phyloP scores from a whole-genome alignment of 257 asterid species.

The Solanum arcanum region DNA sequence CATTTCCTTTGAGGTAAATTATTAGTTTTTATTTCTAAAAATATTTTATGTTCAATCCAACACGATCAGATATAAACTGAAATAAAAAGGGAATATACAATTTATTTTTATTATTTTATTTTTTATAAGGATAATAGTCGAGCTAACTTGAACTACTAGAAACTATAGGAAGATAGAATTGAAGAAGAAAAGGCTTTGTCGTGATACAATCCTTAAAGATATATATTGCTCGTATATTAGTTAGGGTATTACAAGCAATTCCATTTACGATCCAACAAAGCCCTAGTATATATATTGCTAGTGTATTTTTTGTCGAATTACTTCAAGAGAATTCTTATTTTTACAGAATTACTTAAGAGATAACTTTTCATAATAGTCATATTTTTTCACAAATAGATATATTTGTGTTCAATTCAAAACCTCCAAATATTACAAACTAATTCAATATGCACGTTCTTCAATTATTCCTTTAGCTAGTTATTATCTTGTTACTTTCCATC shows the following conservation, averaged over 20 bases:
- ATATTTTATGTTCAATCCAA: neutral
- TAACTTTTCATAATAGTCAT: no score
- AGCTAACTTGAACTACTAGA: neutral
- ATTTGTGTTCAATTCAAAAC: neutral
- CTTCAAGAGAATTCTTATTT: no score
- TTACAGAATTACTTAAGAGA: neutral
- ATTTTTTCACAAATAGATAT: neutral
- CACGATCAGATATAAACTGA: neutral
- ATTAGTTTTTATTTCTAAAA: neutral
- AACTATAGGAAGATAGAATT: neutral
- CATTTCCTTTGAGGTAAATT: conserved; percentile 17
- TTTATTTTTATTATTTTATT: neutral
- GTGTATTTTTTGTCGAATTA: no score
- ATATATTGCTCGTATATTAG: neutral
- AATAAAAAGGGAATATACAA: neutral
- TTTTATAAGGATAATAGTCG: neutral
- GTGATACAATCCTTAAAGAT: neutral
- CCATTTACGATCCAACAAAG: neutral
- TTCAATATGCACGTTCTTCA: neutral
- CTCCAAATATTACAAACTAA: neutral
- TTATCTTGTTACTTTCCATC: neutral
- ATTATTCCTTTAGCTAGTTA: neutral
- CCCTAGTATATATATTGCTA: neutral
- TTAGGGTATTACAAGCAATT: neutral
- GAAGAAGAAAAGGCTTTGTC: neutral